Evolutionary conservation across 805 yeast genomes (phyloP), one percentile per base, ranked within the genome.

Genomic region (Spathaspora arborariae): DNA sequence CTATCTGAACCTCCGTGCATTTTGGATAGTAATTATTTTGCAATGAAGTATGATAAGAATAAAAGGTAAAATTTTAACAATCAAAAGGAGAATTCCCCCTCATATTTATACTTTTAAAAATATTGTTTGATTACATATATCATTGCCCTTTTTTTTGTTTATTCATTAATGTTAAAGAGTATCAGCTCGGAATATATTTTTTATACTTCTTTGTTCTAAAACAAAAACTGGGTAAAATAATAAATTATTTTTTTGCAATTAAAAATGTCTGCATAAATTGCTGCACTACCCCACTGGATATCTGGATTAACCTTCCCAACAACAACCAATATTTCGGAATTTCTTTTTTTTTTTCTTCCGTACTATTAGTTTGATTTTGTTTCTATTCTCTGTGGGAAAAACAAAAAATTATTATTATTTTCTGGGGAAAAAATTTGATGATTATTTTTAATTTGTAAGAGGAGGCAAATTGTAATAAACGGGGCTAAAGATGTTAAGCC

Each of bases 1-100:
- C 46, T 46, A n/a, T 44, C 49, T 20, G 39, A 21, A 18, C 45
- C 39, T 27, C 45, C 48, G 38, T 41, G 45, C 48, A 45, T 45
- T 33, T 34, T 45, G 42, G 10, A 40, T 21, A n/a, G n/a, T 35
- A 36, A 36, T 19, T 36, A 18, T 6, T 36, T 19, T 22, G 21
- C n/a, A n/a, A n/a, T n/a, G n/a, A n/a, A n/a, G n/a, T n/a, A n/a
- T n/a, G n/a, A n/a, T n/a, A n/a, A n/a, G n/a, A n/a, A n/a, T n/a
- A n/a, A n/a, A n/a, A n/a, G n/a, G n/a, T n/a, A n/a, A n/a, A n/a
- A n/a, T n/a, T n/a, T n/a, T n/a, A n/a, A n/a, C n/a, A n/a, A n/a
- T n/a, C n/a, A n/a, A n/a, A n/a, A 30, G 35, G 35, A 30, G 18
- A 15, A 22, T 30, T 30, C 35, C 10, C 18, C 11, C 35, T 3